Evolutionary conservation across 768 basidiomycete species (phyloP).

Genomic region (Jaapia argillacea): DNA sequence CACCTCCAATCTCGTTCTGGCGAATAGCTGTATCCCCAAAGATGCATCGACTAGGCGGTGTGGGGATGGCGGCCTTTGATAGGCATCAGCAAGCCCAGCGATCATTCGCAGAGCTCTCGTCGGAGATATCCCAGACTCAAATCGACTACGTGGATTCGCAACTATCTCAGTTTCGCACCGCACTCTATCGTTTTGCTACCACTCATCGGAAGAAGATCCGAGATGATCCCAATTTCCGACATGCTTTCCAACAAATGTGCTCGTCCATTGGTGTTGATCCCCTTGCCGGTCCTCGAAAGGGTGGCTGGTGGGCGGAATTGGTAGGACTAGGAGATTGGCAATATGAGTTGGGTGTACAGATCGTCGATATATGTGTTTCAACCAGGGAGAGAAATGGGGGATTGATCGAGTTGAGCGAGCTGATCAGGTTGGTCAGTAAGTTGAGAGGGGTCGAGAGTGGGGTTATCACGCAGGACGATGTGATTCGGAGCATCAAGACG

Average conservation of each 20-base stretch:
- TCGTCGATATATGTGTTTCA: constrained; percentile 85
- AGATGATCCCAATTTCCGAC: constrained; percentile 76
- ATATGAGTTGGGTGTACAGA: constrained; percentile 90
- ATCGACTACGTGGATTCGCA: constrained; percentile 73
- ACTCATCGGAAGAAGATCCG: constrained; percentile 81
- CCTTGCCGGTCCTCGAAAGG: constrained; percentile 73
- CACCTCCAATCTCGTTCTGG: too few species aligned
- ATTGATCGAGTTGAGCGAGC: constrained; percentile 79
- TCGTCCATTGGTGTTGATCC: constrained; percentile 92
- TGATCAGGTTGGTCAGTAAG: constrained; percentile 68
- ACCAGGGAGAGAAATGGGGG: constrained; percentile 89
- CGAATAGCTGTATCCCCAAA: too few species aligned
- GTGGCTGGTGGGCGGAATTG: constrained; percentile 89
- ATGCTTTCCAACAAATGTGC: constrained; percentile 95
- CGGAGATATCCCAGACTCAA: constrained; percentile 65
- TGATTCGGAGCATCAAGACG: constrained; percentile 75
- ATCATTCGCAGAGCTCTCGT: constrained; percentile 77
- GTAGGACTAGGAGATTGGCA: constrained; percentile 91
- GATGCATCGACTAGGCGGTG: constrained; percentile 76
- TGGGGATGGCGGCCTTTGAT: constrained; percentile 83
- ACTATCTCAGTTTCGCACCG: constrained; percentile 73
- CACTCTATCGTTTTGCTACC: constrained; percentile 70
- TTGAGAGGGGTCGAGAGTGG: constrained; percentile 61
- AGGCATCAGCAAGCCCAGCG: constrained; percentile 74
- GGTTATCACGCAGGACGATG: constrained; percentile 79